Percentiles rank a stretch among this genome's conserved stretches.
Conservation (phyloP, 768 basidiomycete genomes). For the Suillus subaureus region DNA sequence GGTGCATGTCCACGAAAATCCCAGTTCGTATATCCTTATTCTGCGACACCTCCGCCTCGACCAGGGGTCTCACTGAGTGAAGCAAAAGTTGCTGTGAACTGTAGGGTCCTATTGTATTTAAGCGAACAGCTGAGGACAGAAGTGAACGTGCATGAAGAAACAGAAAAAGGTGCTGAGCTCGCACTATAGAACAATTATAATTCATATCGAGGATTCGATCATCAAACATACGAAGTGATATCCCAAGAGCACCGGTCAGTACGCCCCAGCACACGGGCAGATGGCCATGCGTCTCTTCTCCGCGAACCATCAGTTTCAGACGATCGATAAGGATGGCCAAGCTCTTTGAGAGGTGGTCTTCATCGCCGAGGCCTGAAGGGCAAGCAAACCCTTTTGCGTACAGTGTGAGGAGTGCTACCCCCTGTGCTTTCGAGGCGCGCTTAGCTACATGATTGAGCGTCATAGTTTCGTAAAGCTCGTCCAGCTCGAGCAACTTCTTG, state of each 20-base stretch:
- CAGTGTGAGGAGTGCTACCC: conserved; percentile 87
- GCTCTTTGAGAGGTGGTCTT: conserved; percentile 23
- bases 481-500: conserved; percentile 51
- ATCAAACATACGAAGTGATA: conserved; percentile 61
- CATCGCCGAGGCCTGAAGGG: conserved; percentile 39
- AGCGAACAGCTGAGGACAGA: conserved; percentile 87
- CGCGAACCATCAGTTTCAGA: conserved; percentile 69
- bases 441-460: conserved; percentile 88
- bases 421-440: conserved; percentile 89
- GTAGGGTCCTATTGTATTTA: conserved; percentile 94
- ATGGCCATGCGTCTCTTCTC: conserved; percentile 74
- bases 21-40: conserved; percentile 56
- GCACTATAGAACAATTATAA: conserved; percentile 49
- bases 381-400: conserved; percentile 79
- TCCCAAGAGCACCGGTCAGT: conserved; percentile 73
- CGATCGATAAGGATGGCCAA: conserved; percentile 52
- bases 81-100: conserved; percentile 85
- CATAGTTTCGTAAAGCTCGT: conserved; percentile 80
- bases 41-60: conserved; percentile 52
- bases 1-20: conserved; percentile 25
- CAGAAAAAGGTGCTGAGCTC: conserved; percentile 84
- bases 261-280: conserved; percentile 91
- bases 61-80: conserved; percentile 67
- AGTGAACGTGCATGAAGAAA: conserved; percentile 91
- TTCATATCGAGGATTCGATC: conserved; percentile 8